Conservation (phyloP, 2,329 filamentous ascomycete species). For the Trichoderma hamatum region DNA sequence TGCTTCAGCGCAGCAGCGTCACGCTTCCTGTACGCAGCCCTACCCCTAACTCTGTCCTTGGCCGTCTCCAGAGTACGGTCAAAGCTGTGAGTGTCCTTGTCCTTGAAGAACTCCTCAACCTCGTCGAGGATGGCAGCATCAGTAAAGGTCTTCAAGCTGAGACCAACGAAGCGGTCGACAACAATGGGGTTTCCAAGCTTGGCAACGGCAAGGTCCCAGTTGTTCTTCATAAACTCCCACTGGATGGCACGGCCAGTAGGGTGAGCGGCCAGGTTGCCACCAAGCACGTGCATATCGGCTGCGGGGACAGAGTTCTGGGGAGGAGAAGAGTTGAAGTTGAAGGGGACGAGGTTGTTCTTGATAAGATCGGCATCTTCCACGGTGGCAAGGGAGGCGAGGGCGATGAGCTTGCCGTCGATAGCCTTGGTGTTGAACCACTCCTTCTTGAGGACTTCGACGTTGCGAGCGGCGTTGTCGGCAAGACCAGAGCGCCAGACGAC, state of each 20-base stretch:
- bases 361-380: slow-evolving; percentile 71
- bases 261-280: slow-evolving; percentile 73
- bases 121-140: slow-evolving; percentile 70
- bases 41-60: slow-evolving; percentile 80
- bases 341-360: slow-evolving; percentile 67
- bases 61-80: slow-evolving; percentile 84
- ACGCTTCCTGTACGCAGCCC: slow-evolving; percentile 78
- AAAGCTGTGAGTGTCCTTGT: slow-evolving; percentile 83
- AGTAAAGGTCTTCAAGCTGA: slow-evolving; percentile 77
- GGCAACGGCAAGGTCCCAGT: slow-evolving; percentile 75
- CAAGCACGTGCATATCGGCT: slow-evolving; percentile 85
- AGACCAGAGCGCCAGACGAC: slow-evolving; percentile 81
- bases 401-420: slow-evolving; percentile 89
- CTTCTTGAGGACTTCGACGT: slow-evolving; percentile 76
- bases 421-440: slow-evolving; percentile 83
- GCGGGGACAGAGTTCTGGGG: slow-evolving; percentile 69
- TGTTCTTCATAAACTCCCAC: slow-evolving; percentile 83
- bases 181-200: slow-evolving; percentile 84
- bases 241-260: slow-evolving; percentile 70
- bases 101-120: slow-evolving; percentile 81
- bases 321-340: slow-evolving; percentile 71
- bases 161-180: slow-evolving; percentile 83
- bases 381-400: slow-evolving; percentile 73
- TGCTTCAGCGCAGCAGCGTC: slow-evolving; percentile 74
- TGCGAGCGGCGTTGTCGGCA: slow-evolving; percentile 66